A percentile compares a stretch with the other conserved stretches of the same genome.
These are phyloP conservation scores for Globisporangium irregulare DNA, from an alignment of 352 stramenopile genomes.

Conservation along the genomic window DNA sequence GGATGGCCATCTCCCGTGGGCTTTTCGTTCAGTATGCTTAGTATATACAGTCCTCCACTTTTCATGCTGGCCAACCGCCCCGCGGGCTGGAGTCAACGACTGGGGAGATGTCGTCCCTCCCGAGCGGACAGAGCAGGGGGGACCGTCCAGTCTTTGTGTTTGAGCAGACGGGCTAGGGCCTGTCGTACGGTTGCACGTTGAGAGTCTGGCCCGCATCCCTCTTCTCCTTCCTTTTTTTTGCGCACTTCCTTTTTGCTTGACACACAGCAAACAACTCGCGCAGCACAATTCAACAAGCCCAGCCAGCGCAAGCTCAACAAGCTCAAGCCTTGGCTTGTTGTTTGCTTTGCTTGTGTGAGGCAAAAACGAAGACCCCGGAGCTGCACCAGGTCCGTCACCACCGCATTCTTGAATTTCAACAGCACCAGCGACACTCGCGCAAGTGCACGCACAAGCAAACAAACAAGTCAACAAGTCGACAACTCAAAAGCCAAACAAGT, in stretches of 20 bases:
- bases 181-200: neutral
- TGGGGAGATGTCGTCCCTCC: too few relatives aligned
- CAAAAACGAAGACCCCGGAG: neutral
- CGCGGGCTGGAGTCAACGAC: too few relatives aligned
- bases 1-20: too few relatives aligned
- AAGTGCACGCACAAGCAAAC: neutral
- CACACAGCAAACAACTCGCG: neutral
- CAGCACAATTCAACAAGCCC: neutral
- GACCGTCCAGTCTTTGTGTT: neutral
- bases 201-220: neutral
- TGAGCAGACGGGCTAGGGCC: neutral
- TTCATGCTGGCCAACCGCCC: too few relatives aligned
- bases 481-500: neutral
- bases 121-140: too few relatives aligned
- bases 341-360: neutral
- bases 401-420: slow-evolving; percentile 15
- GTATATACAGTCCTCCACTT: too few relatives aligned
- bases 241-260: neutral
- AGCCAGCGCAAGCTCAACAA: neutral
- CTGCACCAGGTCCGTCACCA: neutral
- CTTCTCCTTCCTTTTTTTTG: neutral
- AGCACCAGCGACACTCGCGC: neutral
- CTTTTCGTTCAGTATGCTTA: too few relatives aligned
- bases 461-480: neutral
- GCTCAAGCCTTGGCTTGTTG: neutral